phyloP scores from a whole-genome alignment of 1,139 yeast species.

The Hyphopichia khmerensis region DNA sequence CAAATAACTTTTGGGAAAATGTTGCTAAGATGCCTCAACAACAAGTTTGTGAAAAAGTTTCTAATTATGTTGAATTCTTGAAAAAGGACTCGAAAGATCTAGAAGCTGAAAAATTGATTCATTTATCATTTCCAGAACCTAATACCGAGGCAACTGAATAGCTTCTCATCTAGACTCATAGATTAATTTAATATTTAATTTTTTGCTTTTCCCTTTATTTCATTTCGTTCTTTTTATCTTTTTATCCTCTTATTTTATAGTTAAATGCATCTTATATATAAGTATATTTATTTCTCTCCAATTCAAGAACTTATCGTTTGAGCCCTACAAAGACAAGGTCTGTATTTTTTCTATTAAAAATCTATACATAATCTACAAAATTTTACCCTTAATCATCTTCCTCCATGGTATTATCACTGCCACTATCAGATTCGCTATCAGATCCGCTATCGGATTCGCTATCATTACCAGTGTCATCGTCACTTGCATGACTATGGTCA shows the following conservation, averaged over 20 bases:
- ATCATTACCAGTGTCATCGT: conserved; percentile 5
- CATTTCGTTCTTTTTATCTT: too few relatives aligned
- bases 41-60: conserved; percentile 23
- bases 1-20: conserved; percentile 21
- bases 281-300: too few relatives aligned
- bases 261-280: too few relatives aligned
- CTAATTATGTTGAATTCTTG: conserved; percentile 27
- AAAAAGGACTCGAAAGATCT: conserved; percentile 18
- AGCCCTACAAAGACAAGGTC: too few relatives aligned
- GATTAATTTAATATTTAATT: too few relatives aligned
- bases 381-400: conserved; percentile 1
- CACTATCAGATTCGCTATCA: conserved; percentile 6
- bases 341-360: too few relatives aligned
- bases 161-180: too few relatives aligned
- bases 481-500: conserved; percentile 7
- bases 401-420: conserved; percentile 9
- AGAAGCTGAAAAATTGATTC: conserved; percentile 2
- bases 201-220: too few relatives aligned
- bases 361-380: too few relatives aligned
- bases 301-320: too few relatives aligned
- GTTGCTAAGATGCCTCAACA: conserved; percentile 18
- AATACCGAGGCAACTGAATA: too few relatives aligned
- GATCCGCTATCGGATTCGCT: conserved; percentile 1
- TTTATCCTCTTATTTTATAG: too few relatives aligned
- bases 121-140: background rate